phyloP scores from a whole-genome alignment of 495 filamentous ascomycete species.

The Penicillium argentinense region DNA sequence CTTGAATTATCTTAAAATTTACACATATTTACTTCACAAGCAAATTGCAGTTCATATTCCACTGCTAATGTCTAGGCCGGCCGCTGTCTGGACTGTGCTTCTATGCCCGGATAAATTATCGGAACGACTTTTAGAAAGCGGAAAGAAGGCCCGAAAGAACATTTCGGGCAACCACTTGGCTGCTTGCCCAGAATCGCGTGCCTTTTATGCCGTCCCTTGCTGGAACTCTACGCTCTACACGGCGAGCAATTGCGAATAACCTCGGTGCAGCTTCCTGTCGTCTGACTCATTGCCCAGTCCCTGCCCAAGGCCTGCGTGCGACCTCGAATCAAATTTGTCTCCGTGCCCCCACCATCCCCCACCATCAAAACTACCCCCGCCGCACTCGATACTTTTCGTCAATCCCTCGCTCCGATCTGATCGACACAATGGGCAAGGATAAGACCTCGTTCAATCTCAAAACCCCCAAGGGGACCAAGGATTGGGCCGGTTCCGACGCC shows the following conservation, averaged over 20 bases:
- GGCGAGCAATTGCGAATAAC: conserved; percentile 25
- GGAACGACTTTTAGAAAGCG: conserved; percentile 20
- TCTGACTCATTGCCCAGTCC: conserved; percentile 17
- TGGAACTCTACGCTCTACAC: conserved; percentile 21
- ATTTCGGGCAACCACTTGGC: conserved; percentile 9
- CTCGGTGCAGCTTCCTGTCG: conserved; percentile 5
- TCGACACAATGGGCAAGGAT: conserved; percentile 36
- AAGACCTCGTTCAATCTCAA: conserved; percentile 44
- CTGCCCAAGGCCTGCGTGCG: conserved; percentile 21
- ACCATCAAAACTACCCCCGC: conserved; percentile 31
- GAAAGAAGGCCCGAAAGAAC: conserved; percentile 16
- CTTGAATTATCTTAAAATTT: too few relatives aligned
- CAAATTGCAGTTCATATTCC: too few relatives aligned
- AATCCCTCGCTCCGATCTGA: conserved; percentile 15
- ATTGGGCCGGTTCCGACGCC: conserved; percentile 38
- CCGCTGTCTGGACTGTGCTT: too few relatives aligned
- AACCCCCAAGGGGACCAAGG: conserved; percentile 51
- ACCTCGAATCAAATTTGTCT: conserved; percentile 32
- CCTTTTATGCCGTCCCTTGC: conserved; percentile 28
- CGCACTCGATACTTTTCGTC: conserved; percentile 32
- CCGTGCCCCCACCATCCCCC: conserved; percentile 42
- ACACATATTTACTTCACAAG: too few relatives aligned
- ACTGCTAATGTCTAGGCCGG: background rate
- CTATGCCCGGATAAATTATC: conserved; percentile 22
- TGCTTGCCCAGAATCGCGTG: conserved; percentile 14